Base-by-base conservation (phyloP, 805 yeast genomes). In the Suhomyces sp. region DNA sequence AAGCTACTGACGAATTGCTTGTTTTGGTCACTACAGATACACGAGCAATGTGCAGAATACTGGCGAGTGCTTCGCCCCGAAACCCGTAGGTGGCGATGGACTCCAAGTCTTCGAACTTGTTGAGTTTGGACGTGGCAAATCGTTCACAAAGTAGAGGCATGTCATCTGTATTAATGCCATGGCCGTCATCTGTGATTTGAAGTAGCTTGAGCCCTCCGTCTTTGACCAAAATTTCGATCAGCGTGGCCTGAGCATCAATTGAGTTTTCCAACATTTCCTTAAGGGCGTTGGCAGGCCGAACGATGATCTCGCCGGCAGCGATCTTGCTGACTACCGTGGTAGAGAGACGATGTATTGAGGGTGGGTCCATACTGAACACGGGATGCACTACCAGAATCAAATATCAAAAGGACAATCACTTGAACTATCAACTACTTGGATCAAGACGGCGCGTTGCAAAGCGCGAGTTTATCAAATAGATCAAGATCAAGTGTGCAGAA, bases 251-350 rank as follows among this genome's bases (percentile, higher is more conserved):
- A 0, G 99, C 97, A 66, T 94, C 99, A 10, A 94, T 83, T 5
- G 96, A 81, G 73, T 94, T 94, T 70, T 94, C 99, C 54, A 94
- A 72, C 73, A 94, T 73, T 66, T 94, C 99, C 64, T 94, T 94
- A 41, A 94, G 72, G 0, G 99, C 99, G 65, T 93, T 94, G 4
- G 93, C 87, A 0, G 99, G 98, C 4, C 92, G 93, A 24, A 92
- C 80, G 52, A 94, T 89, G 69, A 94, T 89, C 71, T 94, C 98
- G 0, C 99, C 99, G 1, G 99, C 99, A 0, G 99, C 99, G 24
- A 94, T 94, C 55, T 86, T 81, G 66, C 91, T 92, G 46, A 94
- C 88, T 19, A 92, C 97, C 2, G 82, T 66, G 13, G 72, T 72
- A 44, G 86, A 94, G 21, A 93, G 77, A 15, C 81, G 71, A 69